These are phyloP conservation scores for Amaranthus tricolor DNA, from an alignment of 179 eudicot genomes.

Conservation along the genomic window DNA sequence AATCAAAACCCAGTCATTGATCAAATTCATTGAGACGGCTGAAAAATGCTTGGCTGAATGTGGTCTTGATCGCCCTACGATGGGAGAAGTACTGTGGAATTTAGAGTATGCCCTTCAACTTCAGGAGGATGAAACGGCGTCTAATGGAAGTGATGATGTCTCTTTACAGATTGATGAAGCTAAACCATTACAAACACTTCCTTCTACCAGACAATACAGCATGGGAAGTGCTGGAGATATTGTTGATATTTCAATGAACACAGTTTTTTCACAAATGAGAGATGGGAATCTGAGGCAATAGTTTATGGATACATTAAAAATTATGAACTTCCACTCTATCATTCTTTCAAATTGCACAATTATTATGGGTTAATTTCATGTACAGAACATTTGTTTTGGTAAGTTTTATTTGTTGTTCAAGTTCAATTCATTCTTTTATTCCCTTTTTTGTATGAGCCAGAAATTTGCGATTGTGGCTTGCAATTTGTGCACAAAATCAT, in stretches of 20 bases:
- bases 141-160: constrained; percentile 16
- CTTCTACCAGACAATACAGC: constrained; percentile 20
- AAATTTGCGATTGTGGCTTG: no score
- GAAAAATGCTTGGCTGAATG: constrained; percentile 32
- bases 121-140: constrained; percentile 23
- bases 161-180: constrained; percentile 17
- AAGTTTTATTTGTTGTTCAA: no score
- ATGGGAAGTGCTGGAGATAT: constrained; percentile 24
- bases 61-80: constrained; percentile 30
- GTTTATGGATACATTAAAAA: not conserved
- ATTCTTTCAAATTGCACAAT: no score
- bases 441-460: no score
- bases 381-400: no score
- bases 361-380: no score
- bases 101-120: constrained; percentile 30
- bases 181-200: constrained; percentile 13
- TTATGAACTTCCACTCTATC: no score
- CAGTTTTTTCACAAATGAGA: constrained; percentile 27
- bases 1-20: constrained; percentile 23
- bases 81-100: constrained; percentile 31
- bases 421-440: no score
- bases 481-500: no score
- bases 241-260: constrained; percentile 25
- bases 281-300: not conserved
- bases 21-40: constrained; percentile 29